phyloP scores from a whole-genome alignment of 2,329 filamentous ascomycete genomes.

The Fusarium sp. region DNA sequence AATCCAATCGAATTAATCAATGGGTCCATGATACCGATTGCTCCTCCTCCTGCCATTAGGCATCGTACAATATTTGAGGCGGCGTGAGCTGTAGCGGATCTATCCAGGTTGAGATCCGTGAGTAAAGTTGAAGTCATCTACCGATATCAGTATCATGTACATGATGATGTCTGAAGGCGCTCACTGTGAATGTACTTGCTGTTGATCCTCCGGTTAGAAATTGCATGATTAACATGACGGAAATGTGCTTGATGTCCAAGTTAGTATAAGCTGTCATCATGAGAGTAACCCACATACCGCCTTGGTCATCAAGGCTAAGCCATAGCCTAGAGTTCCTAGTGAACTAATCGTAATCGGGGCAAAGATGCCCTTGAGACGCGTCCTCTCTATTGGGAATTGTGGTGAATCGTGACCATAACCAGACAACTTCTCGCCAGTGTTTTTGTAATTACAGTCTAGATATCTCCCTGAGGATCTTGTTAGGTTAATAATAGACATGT shows the following conservation, averaged over 20 bases:
- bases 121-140: constrained; percentile 33
- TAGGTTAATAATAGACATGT: not conserved
- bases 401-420: not conserved
- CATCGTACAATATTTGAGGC: constrained; percentile 44
- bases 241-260: not conserved
- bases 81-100: constrained; percentile 43
- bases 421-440: not conserved
- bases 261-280: not conserved
- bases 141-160: not conserved
- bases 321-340: constrained; percentile 1
- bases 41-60: constrained; percentile 36
- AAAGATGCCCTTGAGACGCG: not conserved
- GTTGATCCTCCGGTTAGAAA: not conserved
- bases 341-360: not conserved
- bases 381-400: constrained; percentile 4
- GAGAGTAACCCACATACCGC: not conserved
- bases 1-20: not conserved
- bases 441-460: constrained; percentile 6
- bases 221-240: constrained; percentile 4
- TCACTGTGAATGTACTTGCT: constrained; percentile 11
- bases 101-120: constrained; percentile 42
- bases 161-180: too few relatives aligned
- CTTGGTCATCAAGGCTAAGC: not conserved
- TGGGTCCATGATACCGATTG: constrained; percentile 40
- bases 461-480: not conserved